These are phyloP conservation scores for Phtheirospermum japonicum DNA, from an alignment of 257 asterid genomes.

Conservation along the genomic window DNA sequence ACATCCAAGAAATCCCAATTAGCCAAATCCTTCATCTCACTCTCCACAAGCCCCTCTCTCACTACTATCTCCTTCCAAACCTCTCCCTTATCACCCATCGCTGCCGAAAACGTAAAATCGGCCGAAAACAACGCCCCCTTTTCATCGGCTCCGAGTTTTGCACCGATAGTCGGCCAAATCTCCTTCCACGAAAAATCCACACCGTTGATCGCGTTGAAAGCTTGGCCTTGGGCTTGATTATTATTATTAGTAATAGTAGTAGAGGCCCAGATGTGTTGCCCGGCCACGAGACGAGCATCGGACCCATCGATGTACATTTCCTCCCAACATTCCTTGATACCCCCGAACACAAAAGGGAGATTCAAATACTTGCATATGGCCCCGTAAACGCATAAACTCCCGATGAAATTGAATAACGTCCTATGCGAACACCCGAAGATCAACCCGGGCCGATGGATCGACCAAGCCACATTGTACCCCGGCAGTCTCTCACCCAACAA, in stretches of 20 bases:
- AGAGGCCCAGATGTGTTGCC: conserved; percentile 66
- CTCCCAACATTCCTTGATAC: conserved; percentile 71
- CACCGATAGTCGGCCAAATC: conserved; percentile 59
- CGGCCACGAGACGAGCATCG: conserved; percentile 80
- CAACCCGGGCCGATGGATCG: conserved; percentile 76
- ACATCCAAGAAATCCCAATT: conserved; percentile 65
- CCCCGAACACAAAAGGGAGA: conserved; percentile 67
- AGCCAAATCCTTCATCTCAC: conserved; percentile 69
- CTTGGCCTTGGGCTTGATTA: conserved; percentile 36
- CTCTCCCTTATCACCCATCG: conserved; percentile 53
- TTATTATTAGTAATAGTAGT: conserved; percentile 42
- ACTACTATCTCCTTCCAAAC: conserved; percentile 69
- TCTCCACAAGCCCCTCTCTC: conserved; percentile 48
- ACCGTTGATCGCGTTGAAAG: conserved; percentile 71
- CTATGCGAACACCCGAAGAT: conserved; percentile 60
- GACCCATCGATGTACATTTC: conserved; percentile 65
- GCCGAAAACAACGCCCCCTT: conserved; percentile 23
- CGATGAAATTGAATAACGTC: conserved; percentile 59
- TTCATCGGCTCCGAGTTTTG: conserved; percentile 42
- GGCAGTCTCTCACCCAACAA: conserved; percentile 55
- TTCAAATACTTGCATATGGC: conserved; percentile 59
- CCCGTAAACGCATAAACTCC: conserved; percentile 74
- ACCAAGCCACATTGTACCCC: conserved; percentile 47
- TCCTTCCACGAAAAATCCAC: conserved; percentile 63
- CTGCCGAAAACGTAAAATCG: conserved; percentile 35